A percentile compares a stretch with the other conserved stretches of the same genome.
Conservation (phyloP, 371 early-diverging fungal genomes). For the Mucor plumbeus region DNA sequence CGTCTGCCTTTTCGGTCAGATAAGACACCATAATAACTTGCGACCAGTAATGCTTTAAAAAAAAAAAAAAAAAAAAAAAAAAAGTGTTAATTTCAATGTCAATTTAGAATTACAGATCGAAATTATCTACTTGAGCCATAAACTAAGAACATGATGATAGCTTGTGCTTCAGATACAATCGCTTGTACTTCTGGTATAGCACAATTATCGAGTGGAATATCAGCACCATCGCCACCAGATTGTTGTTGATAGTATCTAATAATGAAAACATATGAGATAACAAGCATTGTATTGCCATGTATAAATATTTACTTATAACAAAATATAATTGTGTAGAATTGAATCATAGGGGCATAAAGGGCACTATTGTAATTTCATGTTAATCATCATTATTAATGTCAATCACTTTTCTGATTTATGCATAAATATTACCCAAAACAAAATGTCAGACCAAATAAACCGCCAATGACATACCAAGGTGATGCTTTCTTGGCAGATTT, state of each 20-base stretch:
- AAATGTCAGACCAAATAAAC: constrained; percentile 26
- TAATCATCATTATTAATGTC: neutral
- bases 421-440: constrained; percentile 30
- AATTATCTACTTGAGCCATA: constrained; percentile 34
- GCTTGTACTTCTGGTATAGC: constrained; percentile 47
- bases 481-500: constrained; percentile 16
- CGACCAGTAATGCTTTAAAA: constrained; percentile 41
- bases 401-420: neutral
- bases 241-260: constrained; percentile 32
- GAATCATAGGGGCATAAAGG: constrained; percentile 36
- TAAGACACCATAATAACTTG: constrained; percentile 44
- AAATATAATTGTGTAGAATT: constrained; percentile 46
- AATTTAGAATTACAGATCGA: too few species aligned
- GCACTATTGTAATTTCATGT: constrained; percentile 20
- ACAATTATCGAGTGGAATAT: constrained; percentile 36
- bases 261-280: neutral
- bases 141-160: constrained; percentile 37
- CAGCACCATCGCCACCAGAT: constrained; percentile 6
- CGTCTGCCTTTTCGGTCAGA: constrained; percentile 45
- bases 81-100: neutral
- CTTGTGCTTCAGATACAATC: constrained; percentile 42
- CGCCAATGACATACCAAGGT: constrained; percentile 35
- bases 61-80: neutral
- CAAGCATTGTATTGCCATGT: neutral
- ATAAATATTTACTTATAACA: constrained; percentile 33